These are phyloP conservation scores for Astrothelium macrocarpum DNA, from an alignment of 495 filamentous ascomycete species.

Conservation along the genomic window DNA sequence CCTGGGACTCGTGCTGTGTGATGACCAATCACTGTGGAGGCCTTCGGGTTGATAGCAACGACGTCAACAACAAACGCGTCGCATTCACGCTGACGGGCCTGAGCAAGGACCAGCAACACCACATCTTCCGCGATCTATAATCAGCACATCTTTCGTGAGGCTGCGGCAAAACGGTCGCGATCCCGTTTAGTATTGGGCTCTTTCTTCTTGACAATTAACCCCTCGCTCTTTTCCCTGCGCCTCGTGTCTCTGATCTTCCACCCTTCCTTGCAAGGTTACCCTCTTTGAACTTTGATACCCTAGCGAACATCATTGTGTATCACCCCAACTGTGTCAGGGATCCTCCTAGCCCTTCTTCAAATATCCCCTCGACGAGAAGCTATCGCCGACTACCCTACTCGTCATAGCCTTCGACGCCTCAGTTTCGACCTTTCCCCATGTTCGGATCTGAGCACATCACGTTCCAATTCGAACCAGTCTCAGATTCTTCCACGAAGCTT, in stretches of 20 bases:
- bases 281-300: conserved; percentile 1
- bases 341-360: background rate
- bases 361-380: background rate
- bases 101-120: conserved; percentile 7
- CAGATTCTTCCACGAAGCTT: conserved; percentile 4
- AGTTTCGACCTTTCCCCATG: conserved; percentile 5
- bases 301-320: conserved; percentile 7
- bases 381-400: background rate
- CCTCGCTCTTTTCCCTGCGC: conserved; percentile 1
- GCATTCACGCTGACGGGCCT: background rate
- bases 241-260: conserved; percentile 5
- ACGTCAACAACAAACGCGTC: conserved; percentile 4
- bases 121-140: conserved; percentile 1
- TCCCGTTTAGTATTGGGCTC: background rate
- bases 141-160: background rate
- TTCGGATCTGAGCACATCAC: background rate
- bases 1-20: background rate
- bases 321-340: conserved; percentile 1
- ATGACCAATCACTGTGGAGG: background rate
- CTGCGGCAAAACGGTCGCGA: conserved; percentile 1
- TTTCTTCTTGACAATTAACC: background rate
- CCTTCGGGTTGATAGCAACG: background rate
- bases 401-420: background rate
- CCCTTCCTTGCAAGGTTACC: background rate
- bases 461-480: background rate